Base-by-base conservation (phyloP, 495 filamentous ascomycete genomes). In the Tuber melanosporum region DNA sequence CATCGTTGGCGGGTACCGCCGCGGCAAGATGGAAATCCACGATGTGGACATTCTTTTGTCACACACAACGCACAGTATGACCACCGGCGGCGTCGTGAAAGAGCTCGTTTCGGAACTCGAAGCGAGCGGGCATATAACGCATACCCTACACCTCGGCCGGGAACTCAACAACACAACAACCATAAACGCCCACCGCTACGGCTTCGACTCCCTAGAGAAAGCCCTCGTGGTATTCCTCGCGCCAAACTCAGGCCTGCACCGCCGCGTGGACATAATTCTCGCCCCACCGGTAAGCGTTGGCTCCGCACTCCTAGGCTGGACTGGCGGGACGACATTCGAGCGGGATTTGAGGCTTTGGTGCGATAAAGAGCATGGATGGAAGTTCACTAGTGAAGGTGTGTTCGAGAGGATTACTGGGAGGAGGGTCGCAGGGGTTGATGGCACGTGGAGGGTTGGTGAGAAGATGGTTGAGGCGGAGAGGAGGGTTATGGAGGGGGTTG, bases 151-250 rank as follows among this genome's bases (percentile, higher is more conserved):
- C 4, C 82, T 95, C 26, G 80, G 81, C 10, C 71, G 70, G 17
- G n/a, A 69, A 47, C 46, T 47, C 42, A 73, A 69, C 12, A 57
- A 82, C 79, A 44, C 84, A 36, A 73, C 62, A 15, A 78, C 74
- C 70, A 84, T 80, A 57, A 82, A 45, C 0, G 15, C 75, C 41
- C 69, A 72, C 52, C 84, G 0, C 86, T 86, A 22, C 85, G 92
- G 91, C 17, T 97, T 95, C 77, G 95, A 98, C 82, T 91, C 89
- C 0, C 86, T 99, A 2, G 94, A 98, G 83, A 97, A 98, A 83
- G 93, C 93, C 12, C 85, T 98, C 69, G 90, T 98, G 0, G 93
- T 98, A 0, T 99, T 95, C 95, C 95, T 96, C 82, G 89, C 94
- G 79, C 90, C 10, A 81, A 77, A 5, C 85, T 88, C 90, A 0